Conservation (phyloP, 1,284 basidiomycete species). For the Ceratobasidium sp. region DNA sequence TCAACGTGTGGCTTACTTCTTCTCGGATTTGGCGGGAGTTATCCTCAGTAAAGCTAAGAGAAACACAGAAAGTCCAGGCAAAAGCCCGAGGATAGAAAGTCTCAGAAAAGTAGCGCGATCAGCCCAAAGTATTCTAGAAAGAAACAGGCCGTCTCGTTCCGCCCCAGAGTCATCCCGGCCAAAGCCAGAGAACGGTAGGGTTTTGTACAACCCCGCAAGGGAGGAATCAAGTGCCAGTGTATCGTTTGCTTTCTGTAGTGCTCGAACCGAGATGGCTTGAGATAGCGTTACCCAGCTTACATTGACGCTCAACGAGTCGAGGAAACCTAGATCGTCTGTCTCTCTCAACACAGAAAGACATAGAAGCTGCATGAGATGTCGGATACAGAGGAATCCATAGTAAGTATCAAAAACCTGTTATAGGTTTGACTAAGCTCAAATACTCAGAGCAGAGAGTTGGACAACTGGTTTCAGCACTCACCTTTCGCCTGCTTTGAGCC, state of each 20-base stretch:
- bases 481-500: not conserved
- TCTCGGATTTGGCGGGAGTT: not conserved
- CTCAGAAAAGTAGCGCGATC: not conserved
- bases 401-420: not conserved
- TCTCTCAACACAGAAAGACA: not conserved
- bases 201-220: too few relatives aligned
- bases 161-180: not conserved
- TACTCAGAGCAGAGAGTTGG: not conserved
- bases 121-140: not conserved
- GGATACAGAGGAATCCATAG: constrained; percentile 2
- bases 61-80: not conserved
- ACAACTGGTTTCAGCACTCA: not conserved
- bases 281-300: not conserved
- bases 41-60: not conserved
- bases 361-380: not conserved
- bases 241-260: not conserved
- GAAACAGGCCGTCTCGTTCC: too few relatives aligned
- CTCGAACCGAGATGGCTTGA: not conserved
- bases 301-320: not conserved
- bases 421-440: not conserved
- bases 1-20: not conserved
- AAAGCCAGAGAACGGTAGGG: not conserved
- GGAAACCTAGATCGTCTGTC: not conserved
- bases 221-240: not conserved
- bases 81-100: not conserved